phyloP scores from a whole-genome alignment of 2,329 filamentous ascomycete genomes.

The Paraphoma sp. region DNA sequence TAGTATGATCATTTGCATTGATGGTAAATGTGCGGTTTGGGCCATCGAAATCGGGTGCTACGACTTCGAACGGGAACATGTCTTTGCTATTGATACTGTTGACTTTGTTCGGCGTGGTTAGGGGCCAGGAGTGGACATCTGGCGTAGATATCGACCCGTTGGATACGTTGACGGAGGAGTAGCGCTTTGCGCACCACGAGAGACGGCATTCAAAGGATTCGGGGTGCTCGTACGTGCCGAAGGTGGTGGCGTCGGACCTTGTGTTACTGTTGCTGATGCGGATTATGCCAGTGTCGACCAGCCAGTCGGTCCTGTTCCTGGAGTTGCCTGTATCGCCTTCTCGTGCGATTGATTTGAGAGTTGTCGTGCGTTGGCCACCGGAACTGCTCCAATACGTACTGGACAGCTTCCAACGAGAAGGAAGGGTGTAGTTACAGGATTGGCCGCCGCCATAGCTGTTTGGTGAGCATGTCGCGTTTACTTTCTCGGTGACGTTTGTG shows the following conservation, averaged over 20 bases:
- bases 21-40: constrained; percentile 4
- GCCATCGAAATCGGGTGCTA: constrained; percentile 1
- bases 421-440: not conserved
- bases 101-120: not conserved
- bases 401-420: not conserved
- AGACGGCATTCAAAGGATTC: constrained; percentile 3
- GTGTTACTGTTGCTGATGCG: not conserved
- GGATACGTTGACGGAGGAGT: not conserved
- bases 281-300: constrained; percentile 1
- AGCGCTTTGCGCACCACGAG: constrained; percentile 6
- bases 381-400: not conserved
- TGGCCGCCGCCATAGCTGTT: not conserved
- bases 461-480: not conserved
- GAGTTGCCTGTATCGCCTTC: not conserved
- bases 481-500: constrained; percentile 4
- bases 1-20: constrained; percentile 2
- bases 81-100: no score
- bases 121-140: not conserved
- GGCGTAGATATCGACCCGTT: constrained; percentile 2
- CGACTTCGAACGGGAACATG: no score
- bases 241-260: no score
- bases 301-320: not conserved
- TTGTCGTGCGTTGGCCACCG: not conserved
- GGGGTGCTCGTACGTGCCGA: not conserved
- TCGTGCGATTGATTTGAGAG: not conserved